phyloP scores from a whole-genome alignment of 2,329 filamentous ascomycete species.

The Scleromitrula shiraiana region DNA sequence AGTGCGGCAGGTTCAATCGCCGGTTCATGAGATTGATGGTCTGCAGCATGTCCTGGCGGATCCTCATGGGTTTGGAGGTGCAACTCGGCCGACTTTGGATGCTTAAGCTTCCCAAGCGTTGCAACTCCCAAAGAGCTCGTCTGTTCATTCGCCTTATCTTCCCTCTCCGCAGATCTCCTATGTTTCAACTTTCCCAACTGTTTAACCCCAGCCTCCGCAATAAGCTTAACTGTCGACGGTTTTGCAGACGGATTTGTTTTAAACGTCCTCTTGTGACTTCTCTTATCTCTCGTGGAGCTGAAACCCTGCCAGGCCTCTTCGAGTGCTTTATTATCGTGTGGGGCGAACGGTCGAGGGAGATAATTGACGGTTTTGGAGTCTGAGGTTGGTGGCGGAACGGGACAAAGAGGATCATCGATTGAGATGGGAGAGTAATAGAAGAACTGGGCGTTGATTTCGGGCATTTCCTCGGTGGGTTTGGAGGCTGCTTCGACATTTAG shows the following conservation, averaged over 20 bases:
- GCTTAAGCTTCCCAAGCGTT: no score
- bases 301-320: conserved; percentile 70
- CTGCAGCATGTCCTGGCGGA: background rate
- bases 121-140: no score
- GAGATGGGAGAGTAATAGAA: conserved; percentile 78
- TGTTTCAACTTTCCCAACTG: no score
- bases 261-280: conserved; percentile 36
- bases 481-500: background rate
- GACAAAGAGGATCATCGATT: conserved; percentile 82
- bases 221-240: no score
- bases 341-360: conserved; percentile 68
- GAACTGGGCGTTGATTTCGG: conserved; percentile 62
- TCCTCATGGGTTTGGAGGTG: no score
- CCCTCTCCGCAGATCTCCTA: no score
- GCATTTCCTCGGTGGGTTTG: conserved; percentile 37
- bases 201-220: no score
- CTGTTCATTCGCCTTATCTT: background rate
- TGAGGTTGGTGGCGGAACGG: conserved; percentile 43
- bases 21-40: background rate
- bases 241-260: no score
- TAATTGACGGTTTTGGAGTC: conserved; percentile 47
- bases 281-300: conserved; percentile 39
- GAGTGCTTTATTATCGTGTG: conserved; percentile 69
- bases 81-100: no score
- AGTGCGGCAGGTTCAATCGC: no score